Conservation (phyloP, 2,329 filamentous ascomycete species). For the Aotearoamyces nothofagi region DNA sequence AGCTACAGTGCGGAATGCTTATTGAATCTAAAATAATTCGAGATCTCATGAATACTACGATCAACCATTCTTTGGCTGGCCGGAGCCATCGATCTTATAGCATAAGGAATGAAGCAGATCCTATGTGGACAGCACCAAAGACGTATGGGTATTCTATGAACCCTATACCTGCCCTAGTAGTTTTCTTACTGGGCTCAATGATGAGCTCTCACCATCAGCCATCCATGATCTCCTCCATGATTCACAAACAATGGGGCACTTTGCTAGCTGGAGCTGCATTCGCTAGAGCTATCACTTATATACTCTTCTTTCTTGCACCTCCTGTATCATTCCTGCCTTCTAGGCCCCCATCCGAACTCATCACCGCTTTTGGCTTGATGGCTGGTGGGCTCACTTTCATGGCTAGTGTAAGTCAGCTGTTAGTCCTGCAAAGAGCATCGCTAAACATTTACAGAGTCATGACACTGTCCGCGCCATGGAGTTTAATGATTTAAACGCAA, state of each 20-base stretch:
- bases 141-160: constrained; percentile 69
- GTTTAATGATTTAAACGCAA: constrained; percentile 63
- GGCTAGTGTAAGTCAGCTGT: constrained; percentile 51
- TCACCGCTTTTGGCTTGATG: constrained; percentile 75
- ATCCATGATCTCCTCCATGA: constrained; percentile 75
- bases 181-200: constrained; percentile 79
- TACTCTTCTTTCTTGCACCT: constrained; percentile 65
- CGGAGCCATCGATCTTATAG: no score
- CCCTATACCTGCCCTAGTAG: constrained; percentile 74
- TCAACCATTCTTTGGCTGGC: not conserved
- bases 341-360: constrained; percentile 78
- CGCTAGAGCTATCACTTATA: constrained; percentile 64
- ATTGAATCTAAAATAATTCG: constrained; percentile 62
- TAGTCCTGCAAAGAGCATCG: not conserved
- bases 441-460: constrained; percentile 36
- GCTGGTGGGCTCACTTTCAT: constrained; percentile 85
- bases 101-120: no score
- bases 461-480: constrained; percentile 70
- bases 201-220: constrained; percentile 74
- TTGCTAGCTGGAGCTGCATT: constrained; percentile 70
- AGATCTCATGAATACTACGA: constrained; percentile 42
- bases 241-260: constrained; percentile 88
- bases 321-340: constrained; percentile 69
- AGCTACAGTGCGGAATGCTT: constrained; percentile 57
- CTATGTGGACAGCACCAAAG: constrained; percentile 42